A percentile compares a stretch with the other conserved stretches of the same genome.
Conservation (phyloP, 2,329 filamentous ascomycete species). For the Colletotrichum tropicale region DNA sequence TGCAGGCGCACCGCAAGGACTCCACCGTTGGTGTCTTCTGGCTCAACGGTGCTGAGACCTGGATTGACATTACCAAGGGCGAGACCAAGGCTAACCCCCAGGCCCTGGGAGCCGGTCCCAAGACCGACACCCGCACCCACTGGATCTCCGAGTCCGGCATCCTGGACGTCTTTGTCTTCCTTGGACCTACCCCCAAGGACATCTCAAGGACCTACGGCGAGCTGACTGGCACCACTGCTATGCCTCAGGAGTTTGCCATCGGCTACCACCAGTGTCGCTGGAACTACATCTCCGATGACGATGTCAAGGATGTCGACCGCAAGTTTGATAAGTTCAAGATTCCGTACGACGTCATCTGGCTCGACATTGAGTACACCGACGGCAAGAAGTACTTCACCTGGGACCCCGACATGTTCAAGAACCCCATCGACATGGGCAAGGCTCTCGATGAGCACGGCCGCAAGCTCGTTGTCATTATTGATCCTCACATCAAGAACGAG, state of each 20-base stretch:
- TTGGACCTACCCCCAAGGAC: constrained; percentile 85
- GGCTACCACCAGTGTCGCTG: constrained; percentile 97
- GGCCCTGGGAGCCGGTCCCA: constrained; percentile 70
- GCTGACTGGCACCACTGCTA: constrained; percentile 87
- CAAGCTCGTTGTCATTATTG: constrained; percentile 93
- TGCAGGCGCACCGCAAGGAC: constrained; percentile 94
- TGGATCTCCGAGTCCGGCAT: constrained; percentile 95
- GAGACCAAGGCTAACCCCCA: constrained; percentile 77
- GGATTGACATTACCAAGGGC: constrained; percentile 90
- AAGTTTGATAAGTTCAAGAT: constrained; percentile 97
- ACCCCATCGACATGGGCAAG: constrained; percentile 86
- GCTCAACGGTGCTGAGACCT: constrained; percentile 96
- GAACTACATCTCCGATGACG: constrained; percentile 98
- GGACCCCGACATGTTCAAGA: constrained; percentile 86
- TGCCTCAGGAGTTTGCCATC: constrained; percentile 91
- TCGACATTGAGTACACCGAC: constrained; percentile 97
- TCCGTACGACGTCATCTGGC: constrained; percentile 98
- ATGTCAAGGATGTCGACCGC: constrained; percentile 94
- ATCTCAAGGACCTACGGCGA: constrained; percentile 84
- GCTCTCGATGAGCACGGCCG: constrained; percentile 84
- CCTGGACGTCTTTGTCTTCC: constrained; percentile 91
- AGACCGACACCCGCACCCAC: constrained; percentile 84
- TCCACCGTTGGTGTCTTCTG: constrained; percentile 97
- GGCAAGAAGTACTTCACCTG: constrained; percentile 98
- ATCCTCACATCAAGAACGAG: constrained; percentile 96